phyloP scores from a whole-genome alignment of 352 stramenopile species.

The Globisporangium canariense region DNA sequence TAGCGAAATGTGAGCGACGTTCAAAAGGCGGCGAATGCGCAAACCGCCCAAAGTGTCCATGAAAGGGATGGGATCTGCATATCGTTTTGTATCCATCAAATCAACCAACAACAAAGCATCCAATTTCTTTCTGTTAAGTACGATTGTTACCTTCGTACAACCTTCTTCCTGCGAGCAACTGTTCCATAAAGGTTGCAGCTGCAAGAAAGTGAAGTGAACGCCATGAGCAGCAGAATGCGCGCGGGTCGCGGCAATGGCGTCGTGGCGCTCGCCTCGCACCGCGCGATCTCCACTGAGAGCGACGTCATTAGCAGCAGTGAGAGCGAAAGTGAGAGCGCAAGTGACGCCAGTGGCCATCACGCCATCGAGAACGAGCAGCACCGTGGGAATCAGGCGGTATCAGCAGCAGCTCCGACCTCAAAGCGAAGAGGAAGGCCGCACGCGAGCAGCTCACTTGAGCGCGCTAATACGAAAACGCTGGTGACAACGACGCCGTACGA shows the following conservation, averaged over 20 bases:
- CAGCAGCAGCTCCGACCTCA: not conserved
- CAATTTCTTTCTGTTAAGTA: not conserved
- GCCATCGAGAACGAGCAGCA: slow-evolving; percentile 12
- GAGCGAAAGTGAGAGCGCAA: slow-evolving; percentile 13
- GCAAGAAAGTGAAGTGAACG: not conserved
- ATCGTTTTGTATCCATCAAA: not conserved
- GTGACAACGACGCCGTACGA: slow-evolving; percentile 20
- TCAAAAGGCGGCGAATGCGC: not conserved
- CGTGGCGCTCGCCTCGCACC: not conserved
- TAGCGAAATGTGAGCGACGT: not conserved
- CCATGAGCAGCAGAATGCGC: slow-evolving; percentile 8
- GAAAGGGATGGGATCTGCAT: not conserved
- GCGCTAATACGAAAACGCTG: not conserved
- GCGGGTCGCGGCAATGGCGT: not conserved
- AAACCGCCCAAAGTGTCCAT: not conserved
- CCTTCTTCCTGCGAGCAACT: not conserved
- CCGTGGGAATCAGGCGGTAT: slow-evolving; percentile 4
- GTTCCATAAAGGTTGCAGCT: slow-evolving; percentile 5
- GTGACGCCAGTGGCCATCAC: slow-evolving; percentile 8
- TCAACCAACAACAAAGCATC: not conserved
- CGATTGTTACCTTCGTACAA: slow-evolving; percentile 3
- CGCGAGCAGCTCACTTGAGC: slow-evolving; percentile 12
- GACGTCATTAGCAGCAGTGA: slow-evolving; percentile 2
- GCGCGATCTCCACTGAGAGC: not conserved
- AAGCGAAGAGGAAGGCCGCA: not conserved